Percentiles rank a stretch among this genome's conserved stretches.
Evolutionary conservation across 352 stramenopile genomes (phyloP).

Genomic region (Globisporangium rhizosaccharum): DNA sequence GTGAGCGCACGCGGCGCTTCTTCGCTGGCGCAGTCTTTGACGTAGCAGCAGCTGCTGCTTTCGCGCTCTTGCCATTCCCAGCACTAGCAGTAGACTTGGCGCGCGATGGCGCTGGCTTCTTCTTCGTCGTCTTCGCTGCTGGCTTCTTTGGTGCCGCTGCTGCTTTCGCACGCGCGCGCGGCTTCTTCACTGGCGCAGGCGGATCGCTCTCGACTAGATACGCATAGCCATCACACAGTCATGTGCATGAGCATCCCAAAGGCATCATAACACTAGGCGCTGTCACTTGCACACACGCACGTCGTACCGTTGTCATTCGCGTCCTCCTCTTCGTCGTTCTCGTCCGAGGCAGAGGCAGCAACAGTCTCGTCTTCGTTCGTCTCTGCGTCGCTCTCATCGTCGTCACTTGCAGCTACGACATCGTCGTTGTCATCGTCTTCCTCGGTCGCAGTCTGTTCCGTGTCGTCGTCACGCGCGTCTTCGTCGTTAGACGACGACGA

Average conservation of each 20-base stretch:
- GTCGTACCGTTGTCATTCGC: conserved; percentile 1
- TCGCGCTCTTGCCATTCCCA: neutral
- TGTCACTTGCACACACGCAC: too few species aligned
- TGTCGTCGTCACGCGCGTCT: neutral
- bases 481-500: too few species aligned
- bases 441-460: neutral
- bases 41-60: neutral
- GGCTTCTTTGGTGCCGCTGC: conserved; percentile 9
- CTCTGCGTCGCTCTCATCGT: neutral
- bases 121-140: conserved; percentile 11
- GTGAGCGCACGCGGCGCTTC: conserved; percentile 54
- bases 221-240: too few species aligned
- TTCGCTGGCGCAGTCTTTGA: conserved; percentile 14
- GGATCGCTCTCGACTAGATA: conserved; percentile 4
- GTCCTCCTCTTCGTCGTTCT: neutral
- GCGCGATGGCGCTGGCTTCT: conserved; percentile 4
- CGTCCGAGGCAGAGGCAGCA: neutral
- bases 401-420: neutral
- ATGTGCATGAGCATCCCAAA: too few species aligned
- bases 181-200: conserved; percentile 4
- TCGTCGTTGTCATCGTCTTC: neutral
- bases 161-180: neutral
- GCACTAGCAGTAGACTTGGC: neutral
- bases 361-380: neutral
- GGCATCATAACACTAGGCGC: too few species aligned